Conservation (phyloP, 805 yeast genomes). For the Saccharomycopsis guyanensis region DNA sequence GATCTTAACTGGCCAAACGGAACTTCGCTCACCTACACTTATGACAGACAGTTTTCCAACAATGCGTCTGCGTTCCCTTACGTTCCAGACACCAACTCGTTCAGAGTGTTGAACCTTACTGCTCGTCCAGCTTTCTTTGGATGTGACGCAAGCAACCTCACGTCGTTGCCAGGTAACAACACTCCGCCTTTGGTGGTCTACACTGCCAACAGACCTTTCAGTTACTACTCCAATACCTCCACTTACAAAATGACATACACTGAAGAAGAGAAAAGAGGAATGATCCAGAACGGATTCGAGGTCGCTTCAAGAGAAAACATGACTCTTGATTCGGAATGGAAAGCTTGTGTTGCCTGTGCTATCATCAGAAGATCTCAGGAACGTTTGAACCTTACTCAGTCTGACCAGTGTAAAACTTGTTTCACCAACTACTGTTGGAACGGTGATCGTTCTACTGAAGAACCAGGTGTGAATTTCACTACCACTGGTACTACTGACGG, state of each 20-base stretch:
- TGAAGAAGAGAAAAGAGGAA: conserved; percentile 44
- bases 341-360: conserved; percentile 77
- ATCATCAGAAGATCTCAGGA: conserved; percentile 72
- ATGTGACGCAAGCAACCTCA: conserved; percentile 59
- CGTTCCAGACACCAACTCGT: conserved; percentile 63
- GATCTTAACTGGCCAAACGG: conserved; percentile 25
- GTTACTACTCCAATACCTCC: conserved; percentile 59
- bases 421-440: conserved; percentile 73
- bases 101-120: conserved; percentile 52
- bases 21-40: conserved; percentile 11
- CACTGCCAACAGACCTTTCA: conserved; percentile 39
- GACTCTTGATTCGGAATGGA: conserved; percentile 62
- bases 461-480: conserved; percentile 12
- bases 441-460: conserved; percentile 30
- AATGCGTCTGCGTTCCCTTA: conserved; percentile 64
- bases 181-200: not conserved
- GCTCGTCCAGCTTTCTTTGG: conserved; percentile 77
- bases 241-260: conserved; percentile 59
- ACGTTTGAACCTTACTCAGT: conserved; percentile 48
- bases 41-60: conserved; percentile 19
- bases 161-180: conserved; percentile 36
- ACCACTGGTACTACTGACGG: conserved; percentile 14
- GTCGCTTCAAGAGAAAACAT: conserved; percentile 56
- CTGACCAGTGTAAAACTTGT: conserved; percentile 62
- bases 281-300: conserved; percentile 72